Base-by-base conservation (phyloP, 2,329 filamentous ascomycete species). In the Diplodia sapinea region DNA sequence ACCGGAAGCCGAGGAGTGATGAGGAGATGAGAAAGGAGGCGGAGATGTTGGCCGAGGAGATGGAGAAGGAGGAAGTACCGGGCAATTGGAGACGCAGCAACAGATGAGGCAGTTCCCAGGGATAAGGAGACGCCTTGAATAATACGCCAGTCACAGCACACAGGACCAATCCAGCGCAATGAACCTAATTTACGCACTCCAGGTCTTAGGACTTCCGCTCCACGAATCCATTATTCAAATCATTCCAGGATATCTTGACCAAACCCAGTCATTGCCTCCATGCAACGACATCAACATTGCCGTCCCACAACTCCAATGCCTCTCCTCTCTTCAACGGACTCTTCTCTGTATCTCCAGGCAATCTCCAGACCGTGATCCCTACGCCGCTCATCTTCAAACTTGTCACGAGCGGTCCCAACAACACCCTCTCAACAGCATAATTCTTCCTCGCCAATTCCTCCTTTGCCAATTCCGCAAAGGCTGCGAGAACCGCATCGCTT, bases 1-100 rank as follows among this genome's bases (percentile, higher is more conserved):
- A 87, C 66, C 85, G 86, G 70, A 85, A 83, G 77, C 84, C 91
- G 7, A 86, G 93, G 77, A 86, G 80, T 26, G 85, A 86, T 77
- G 88, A 88, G 72, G 91, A 92, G 74, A 97, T 98, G 94, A 82
- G 84, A 70, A 83, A 83, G 11, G 94, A 97, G 83, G 93, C 93
- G 11, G 83, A 85, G 71, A 82, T 85, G 82, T 88, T 94, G 73
- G 86, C 85, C 67, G 75, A 75, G 56, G 83, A 86, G 77, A 84
- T 87, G 78, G 80, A 79, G 70, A 83, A 78, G 70, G 81, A 84
- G 36, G 29, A 9, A 47, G 29, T 33, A n/a, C 4, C 9, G 13
- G 17, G 4, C 26, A n/a, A n/a, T 17, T 17, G 17, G 7, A 20
- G 15, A 20, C 17, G 4, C 26, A 36, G 9, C 29, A 9, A 9